phyloP scores from a whole-genome alignment of 106 monocot species.

The Allium cepa region DNA sequence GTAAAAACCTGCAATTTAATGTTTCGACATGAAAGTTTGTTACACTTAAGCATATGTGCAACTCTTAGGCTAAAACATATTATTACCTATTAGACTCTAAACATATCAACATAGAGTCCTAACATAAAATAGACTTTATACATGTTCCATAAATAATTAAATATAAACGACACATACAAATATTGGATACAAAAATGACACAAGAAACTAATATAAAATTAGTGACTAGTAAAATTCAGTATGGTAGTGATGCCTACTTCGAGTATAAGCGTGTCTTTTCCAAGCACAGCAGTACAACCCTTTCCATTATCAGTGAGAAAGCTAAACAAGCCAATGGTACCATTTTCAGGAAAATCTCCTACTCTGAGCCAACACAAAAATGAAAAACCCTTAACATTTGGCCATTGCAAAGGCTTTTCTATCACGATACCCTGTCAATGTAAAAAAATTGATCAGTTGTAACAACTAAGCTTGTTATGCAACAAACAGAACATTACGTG shows the following conservation, averaged over 20 bases:
- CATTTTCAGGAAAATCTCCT: slow-evolving; percentile 64
- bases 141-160: too few relatives aligned
- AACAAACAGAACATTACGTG: too few relatives aligned
- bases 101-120: too few relatives aligned
- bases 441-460: neutral
- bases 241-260: slow-evolving; percentile 41
- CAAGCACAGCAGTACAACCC: slow-evolving; percentile 76
- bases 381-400: slow-evolving; percentile 79
- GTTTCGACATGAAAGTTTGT: too few relatives aligned
- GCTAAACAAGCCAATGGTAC: slow-evolving; percentile 81
- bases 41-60: too few relatives aligned
- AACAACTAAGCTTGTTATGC: too few relatives aligned
- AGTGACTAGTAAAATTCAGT: neutral
- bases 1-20: too few relatives aligned
- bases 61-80: too few relatives aligned
- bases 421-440: slow-evolving; percentile 76
- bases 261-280: slow-evolving; percentile 64
- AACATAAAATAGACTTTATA: too few relatives aligned
- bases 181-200: neutral
- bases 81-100: too few relatives aligned
- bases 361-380: slow-evolving; percentile 96
- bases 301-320: slow-evolving; percentile 85
- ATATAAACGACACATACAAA: neutral
- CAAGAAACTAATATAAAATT: too few relatives aligned
- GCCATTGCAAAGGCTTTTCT: slow-evolving; percentile 87